Evolutionary conservation across 176 grass and related monocot species (phyloP), one percentile per base, ranked within the genome.

Genomic region (Calamus simplicifolius): DNA sequence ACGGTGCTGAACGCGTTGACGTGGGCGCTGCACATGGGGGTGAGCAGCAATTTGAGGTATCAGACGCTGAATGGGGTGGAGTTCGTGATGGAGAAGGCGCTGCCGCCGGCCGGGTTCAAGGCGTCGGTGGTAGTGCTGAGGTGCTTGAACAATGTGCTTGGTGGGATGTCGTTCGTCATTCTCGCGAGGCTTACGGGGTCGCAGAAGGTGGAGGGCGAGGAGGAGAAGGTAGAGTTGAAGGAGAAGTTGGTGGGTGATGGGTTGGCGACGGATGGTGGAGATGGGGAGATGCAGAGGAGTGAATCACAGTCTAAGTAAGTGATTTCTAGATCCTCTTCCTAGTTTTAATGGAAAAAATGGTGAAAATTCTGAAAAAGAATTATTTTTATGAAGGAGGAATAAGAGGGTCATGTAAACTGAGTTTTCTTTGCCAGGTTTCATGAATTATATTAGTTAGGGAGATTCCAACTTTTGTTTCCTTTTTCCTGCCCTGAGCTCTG

Each of bases 81-180:
- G 21, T 65, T 65, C 8, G 62, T 65, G 19, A 27, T 65, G 49
- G 62, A 21, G 1, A 65, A 65, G 1, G 48, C 51, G 16, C 27
- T 65, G 23, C 62, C 62, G 3, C 25, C 62, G 49, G 49, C 62
- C 4, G 62, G 62, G n/a, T 65, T 65, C 51, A 65, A 65, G 62
- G 5, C 62, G 38, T 52, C 62, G 4, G 62, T 65, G 21, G 5
- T 65, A 49, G 62, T 52, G 26, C 51, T 65, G 62, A 65, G 62
- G 62, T 27, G 62, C 48, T 65, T 65, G 25, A 65, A 65, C 38
- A 65, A 65, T 65, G 62, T 65, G 6, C 27, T 65, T 48, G 62
- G 62, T 52, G 62, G 62, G 25, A 65, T 65, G 62, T 29, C 62
- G n/a, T 65, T 65, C 51, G 62, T 65, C 21, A 1, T 52, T 25